Percentiles rank a stretch among this genome's conserved stretches.
Conservation (phyloP, 176 grass and related monocot species). For the Cocos nucifera region DNA sequence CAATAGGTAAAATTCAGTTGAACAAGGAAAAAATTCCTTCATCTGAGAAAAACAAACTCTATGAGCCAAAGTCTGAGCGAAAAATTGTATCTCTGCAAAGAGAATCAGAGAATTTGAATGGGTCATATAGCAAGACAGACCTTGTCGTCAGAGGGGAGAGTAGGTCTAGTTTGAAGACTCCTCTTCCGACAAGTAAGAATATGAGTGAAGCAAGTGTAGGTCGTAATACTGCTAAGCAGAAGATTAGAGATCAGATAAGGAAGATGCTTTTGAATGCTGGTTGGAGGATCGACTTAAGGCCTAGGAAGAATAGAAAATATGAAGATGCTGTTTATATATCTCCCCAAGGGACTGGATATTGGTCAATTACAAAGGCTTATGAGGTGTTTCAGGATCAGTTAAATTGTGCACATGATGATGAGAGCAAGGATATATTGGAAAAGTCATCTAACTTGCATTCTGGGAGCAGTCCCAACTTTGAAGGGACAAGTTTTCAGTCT, state of each 20-base stretch:
- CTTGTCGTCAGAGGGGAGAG: constrained; percentile 1
- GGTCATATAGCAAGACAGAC: neutral
- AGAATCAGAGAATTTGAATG: neutral
- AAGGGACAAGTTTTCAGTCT: constrained; percentile 6
- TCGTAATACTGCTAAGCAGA: constrained; percentile 45
- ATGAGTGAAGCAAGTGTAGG: constrained; percentile 43
- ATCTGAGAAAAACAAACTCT: constrained; percentile 23
- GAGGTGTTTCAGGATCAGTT: constrained; percentile 58
- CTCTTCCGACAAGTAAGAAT: constrained; percentile 18
- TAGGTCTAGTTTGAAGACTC: neutral
- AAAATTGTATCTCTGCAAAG: neutral
- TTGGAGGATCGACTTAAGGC: constrained; percentile 81
- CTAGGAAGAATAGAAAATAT: constrained; percentile 54
- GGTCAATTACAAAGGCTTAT: constrained; percentile 98
- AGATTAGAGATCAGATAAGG: constrained; percentile 69
- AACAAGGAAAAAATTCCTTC: constrained; percentile 41
- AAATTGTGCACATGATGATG: constrained; percentile 26
- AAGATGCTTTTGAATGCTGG: constrained; percentile 56
- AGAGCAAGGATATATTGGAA: constrained; percentile 16
- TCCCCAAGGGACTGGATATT: constrained; percentile 67
- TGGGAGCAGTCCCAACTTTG: constrained; percentile 21
- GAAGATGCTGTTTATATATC: constrained; percentile 85
- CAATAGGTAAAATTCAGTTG: constrained; percentile 11
- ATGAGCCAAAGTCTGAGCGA: neutral
- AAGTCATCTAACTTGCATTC: constrained; percentile 15